Conservation (phyloP, 2,329 filamentous ascomycete genomes). For the Canariomyces notabilis region DNA sequence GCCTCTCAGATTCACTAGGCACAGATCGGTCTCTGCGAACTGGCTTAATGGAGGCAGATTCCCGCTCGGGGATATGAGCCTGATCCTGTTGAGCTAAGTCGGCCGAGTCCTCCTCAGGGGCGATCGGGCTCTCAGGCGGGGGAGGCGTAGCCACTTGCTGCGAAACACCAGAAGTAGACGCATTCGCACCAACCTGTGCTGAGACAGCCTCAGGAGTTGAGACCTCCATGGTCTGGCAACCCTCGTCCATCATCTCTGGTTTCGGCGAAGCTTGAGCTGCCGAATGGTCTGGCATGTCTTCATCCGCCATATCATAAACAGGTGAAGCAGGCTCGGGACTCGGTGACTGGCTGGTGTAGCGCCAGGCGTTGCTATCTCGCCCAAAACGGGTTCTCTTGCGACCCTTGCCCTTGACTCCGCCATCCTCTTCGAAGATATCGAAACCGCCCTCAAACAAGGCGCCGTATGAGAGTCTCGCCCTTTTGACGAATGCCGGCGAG, state of each 20-base stretch:
- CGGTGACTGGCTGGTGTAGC: slow-evolving; percentile 64
- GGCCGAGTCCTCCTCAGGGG: background rate
- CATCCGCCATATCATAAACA: slow-evolving; percentile 18
- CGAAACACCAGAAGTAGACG: background rate
- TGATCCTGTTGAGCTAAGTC: background rate
- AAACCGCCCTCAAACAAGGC: slow-evolving; percentile 58
- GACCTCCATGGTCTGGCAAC: slow-evolving; percentile 28
- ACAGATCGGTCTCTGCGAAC: background rate
- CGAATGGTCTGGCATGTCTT: slow-evolving; percentile 16
- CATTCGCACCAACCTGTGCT: background rate
- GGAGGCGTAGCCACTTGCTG: background rate
- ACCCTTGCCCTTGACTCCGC: slow-evolving; percentile 52
- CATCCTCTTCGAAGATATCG: slow-evolving; percentile 68
- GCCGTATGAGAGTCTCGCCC: slow-evolving; percentile 63
- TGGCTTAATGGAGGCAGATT: background rate
- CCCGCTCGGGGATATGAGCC: background rate
- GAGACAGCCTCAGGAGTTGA: slow-evolving; percentile 7
- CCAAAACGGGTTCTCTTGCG: slow-evolving; percentile 68
- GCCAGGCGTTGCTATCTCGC: slow-evolving; percentile 65
- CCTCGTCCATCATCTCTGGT: slow-evolving; percentile 29
- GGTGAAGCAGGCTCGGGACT: slow-evolving; percentile 56
- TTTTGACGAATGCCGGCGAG: slow-evolving; percentile 76
- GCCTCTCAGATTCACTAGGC: background rate
- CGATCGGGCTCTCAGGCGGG: background rate
- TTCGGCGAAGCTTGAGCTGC: slow-evolving; percentile 17